Evolutionary conservation across 2,329 filamentous ascomycete genomes (phyloP).

Genomic region (Colletotrichum chrysophilum): DNA sequence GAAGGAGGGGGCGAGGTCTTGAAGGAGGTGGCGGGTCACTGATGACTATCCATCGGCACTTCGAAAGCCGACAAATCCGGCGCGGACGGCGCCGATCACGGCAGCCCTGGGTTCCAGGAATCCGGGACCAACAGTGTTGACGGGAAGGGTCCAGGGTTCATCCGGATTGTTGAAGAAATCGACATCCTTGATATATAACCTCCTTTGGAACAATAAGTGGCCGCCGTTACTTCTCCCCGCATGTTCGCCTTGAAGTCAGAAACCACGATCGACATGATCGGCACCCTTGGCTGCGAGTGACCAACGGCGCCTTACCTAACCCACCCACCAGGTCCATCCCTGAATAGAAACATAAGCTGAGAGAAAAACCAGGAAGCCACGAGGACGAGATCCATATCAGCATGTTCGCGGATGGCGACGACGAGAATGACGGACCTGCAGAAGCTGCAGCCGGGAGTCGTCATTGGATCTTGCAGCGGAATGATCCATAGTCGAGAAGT

Average conservation of each 20-base stretch:
- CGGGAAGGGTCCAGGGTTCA: conserved; percentile 6
- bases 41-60: conserved; percentile 2
- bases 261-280: conserved; percentile 10
- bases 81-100: conserved; percentile 1
- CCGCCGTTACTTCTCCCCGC: background rate
- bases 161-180: conserved; percentile 10
- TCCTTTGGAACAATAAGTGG: background rate
- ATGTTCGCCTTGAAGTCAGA: conserved; percentile 9
- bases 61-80: background rate
- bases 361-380: conserved; percentile 4
- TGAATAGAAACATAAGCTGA: background rate
- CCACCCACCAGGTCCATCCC: conserved; percentile 18
- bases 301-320: conserved; percentile 8
- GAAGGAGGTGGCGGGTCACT: background rate
- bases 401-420: background rate
- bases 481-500: conserved; percentile 13
- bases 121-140: conserved; percentile 2
- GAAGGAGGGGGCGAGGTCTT: background rate
- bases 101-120: conserved; percentile 10
- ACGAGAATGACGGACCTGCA: conserved; percentile 14
- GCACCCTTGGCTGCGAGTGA: background rate
- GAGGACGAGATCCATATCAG: conserved; percentile 1
- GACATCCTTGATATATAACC: conserved; percentile 4
- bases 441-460: conserved; percentile 12
- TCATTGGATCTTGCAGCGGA: conserved; percentile 21